phyloP scores from a whole-genome alignment of 1,139 yeast species.

The Scheffersomyces parashehatae region DNA sequence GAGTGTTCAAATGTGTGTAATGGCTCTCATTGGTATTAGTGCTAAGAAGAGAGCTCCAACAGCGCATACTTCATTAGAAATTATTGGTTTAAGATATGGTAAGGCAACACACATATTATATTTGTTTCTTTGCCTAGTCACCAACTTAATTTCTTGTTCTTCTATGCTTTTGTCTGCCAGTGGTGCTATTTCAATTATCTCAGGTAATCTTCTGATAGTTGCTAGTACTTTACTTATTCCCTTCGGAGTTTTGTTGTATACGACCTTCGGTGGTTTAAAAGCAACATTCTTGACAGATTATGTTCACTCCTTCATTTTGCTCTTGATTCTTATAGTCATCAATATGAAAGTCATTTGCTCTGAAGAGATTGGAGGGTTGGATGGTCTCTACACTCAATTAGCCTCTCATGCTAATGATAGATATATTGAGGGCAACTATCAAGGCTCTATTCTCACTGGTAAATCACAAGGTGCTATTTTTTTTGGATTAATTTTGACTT shows the following conservation, averaged over 20 bases:
- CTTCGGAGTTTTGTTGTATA: conserved; percentile 35
- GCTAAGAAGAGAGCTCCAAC: conserved; percentile 30
- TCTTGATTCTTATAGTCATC: conserved; percentile 27
- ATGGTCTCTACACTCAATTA: conserved; percentile 25
- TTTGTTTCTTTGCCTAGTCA: conserved; percentile 30
- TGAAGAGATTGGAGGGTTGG: conserved; percentile 29
- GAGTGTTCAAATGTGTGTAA: conserved; percentile 29
- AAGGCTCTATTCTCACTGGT: conserved; percentile 35
- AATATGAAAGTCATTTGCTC: conserved; percentile 25
- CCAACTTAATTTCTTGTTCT: conserved; percentile 32
- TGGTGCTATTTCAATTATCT: conserved; percentile 33
- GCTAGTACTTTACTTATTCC: conserved; percentile 35
- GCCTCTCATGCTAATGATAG: conserved; percentile 13
- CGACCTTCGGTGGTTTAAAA: conserved; percentile 40
- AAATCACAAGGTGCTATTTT: conserved; percentile 31
- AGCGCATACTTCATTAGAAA: conserved; percentile 30
- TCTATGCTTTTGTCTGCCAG: conserved; percentile 38
- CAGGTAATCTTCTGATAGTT: conserved; percentile 32
- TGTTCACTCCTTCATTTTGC: conserved; percentile 33
- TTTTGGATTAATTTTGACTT: conserved; percentile 28
- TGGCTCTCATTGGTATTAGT: conserved; percentile 28
- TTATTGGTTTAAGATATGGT: conserved; percentile 31
- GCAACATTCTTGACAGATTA: conserved; percentile 42
- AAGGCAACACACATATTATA: conserved; percentile 28
- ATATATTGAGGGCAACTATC: conserved; percentile 30